These are phyloP conservation scores for Parasarocladium wereldwijsianum DNA, from an alignment of 2,329 filamentous ascomycete genomes.

Conservation along the genomic window DNA sequence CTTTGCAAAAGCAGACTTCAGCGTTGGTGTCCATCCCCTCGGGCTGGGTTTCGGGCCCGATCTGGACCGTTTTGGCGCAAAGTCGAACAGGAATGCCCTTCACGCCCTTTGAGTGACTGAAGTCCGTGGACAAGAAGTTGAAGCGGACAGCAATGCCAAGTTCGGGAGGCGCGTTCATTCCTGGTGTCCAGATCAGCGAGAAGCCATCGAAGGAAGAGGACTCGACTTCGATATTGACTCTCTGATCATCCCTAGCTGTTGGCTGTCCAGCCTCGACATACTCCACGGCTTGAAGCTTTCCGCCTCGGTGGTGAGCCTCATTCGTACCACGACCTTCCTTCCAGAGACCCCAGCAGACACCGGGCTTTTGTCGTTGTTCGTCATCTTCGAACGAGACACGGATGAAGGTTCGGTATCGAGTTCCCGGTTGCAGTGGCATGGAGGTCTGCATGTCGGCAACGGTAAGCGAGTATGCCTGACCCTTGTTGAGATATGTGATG, in stretches of 20 bases:
- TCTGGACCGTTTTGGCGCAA: slow-evolving; percentile 72
- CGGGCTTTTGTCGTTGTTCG: slow-evolving; percentile 72
- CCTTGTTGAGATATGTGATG: slow-evolving; percentile 96
- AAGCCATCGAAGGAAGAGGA: slow-evolving; percentile 85
- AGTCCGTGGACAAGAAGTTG: slow-evolving; percentile 97
- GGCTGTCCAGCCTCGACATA: slow-evolving; percentile 59
- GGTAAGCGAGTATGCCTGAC: slow-evolving; percentile 80
- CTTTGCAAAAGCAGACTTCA: slow-evolving; percentile 89
- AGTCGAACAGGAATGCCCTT: slow-evolving; percentile 92
- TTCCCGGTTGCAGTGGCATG: slow-evolving; percentile 40
- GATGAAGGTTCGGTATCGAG: slow-evolving; percentile 77
- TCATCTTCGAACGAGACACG: slow-evolving; percentile 97
- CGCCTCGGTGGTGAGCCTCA: slow-evolving; percentile 85
- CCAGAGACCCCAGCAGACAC: slow-evolving; percentile 76
- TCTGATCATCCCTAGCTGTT: slow-evolving; percentile 47
- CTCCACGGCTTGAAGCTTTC: slow-evolving; percentile 87
- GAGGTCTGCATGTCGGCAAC: slow-evolving; percentile 62
- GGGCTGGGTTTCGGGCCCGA: slow-evolving; percentile 33
- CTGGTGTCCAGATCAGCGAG: slow-evolving; percentile 76
- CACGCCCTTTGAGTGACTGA: slow-evolving; percentile 96
- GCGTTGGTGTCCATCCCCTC: slow-evolving; percentile 29
- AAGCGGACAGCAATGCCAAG: slow-evolving; percentile 85
- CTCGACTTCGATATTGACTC: slow-evolving; percentile 56
- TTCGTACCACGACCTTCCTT: slow-evolving; percentile 94
- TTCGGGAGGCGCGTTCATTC: slow-evolving; percentile 51